Base-by-base conservation (phyloP, 1,284 basidiomycete genomes). In the Cerioporus squamosus region DNA sequence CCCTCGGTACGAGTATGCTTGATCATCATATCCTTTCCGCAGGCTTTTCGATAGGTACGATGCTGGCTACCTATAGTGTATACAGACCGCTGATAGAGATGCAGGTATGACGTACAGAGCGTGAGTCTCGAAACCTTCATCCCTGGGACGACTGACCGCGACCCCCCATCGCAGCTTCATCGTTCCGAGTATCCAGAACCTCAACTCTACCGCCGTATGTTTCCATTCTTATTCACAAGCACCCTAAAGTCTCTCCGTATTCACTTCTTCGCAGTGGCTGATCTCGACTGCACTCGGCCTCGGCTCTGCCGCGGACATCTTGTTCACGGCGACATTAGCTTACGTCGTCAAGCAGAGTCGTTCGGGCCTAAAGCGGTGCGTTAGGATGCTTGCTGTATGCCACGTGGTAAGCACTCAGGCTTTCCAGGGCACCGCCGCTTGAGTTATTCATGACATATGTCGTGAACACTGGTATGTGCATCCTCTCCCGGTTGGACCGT, bases 11-110 rank as follows among this genome's bases (percentile, higher is more conserved):
- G 5, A 29, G 29, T 10, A 5, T 10, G 33, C 6, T 12, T 15
- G 6, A 15, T 12, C 5, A 14, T 3, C 3, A 6, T 12, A 17
- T 17, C 17, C 24, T 9, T 29, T 9, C 3, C 3, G 1, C 24
- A 49, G 47, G 33, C 6, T 51, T 51, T 23, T 51, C 49, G 15
- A 42, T 42, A 18, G 49, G 49, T 51, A 51, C 15, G 36, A 12
- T 36, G 10, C 29, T 40, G 4, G 20, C 12, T 50, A 10, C 7
- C 17, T 15, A 5, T 2, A 2, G 20, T 2, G 14, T 22, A 5
- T 24, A 31, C 18, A 20, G 2, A 36, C 20, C 31, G 10, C 17
- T 22, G 17, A n/a, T n/a, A 12, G 18, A 15, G 3, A n/a, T 15
- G 10, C 24, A 50, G 48, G 36, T 50, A 23, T 24, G 6, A 23